These are phyloP conservation scores for Apostasia shenzhenica DNA, from an alignment of 106 monocot genomes.

Conservation along the genomic window DNA sequence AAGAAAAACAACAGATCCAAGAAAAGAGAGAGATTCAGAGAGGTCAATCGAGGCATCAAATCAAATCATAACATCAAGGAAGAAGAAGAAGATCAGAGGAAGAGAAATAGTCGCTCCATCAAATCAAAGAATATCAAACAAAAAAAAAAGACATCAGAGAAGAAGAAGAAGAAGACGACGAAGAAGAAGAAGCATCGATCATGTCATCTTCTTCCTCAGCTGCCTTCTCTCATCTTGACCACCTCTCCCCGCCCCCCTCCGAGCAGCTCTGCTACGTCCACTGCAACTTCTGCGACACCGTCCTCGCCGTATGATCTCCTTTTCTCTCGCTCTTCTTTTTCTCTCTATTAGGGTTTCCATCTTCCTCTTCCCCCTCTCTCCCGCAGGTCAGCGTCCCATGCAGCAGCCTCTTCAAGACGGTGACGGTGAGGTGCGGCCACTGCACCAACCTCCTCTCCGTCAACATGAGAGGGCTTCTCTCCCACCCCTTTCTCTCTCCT, in stretches of 20 bases:
- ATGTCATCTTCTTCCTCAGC: conserved; percentile 66
- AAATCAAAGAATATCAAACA: conserved; percentile 21
- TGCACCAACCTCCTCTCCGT: conserved; percentile 79
- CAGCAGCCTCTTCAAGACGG: conserved; percentile 77
- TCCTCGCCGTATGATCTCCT: conserved; percentile 45
- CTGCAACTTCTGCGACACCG: conserved; percentile 83
- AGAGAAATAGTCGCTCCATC: neutral
- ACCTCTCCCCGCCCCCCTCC: conserved; percentile 52
- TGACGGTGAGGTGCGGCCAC: conserved; percentile 79
- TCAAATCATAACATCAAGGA: conserved; percentile 9
- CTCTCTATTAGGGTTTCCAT: neutral
- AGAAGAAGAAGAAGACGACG: too few relatives aligned
- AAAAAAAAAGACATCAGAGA: neutral
- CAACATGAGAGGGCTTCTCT: conserved; percentile 64
- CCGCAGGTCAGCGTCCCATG: conserved; percentile 78
- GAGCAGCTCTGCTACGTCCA: conserved; percentile 94
- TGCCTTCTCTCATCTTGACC: conserved; percentile 60
- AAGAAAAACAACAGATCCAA: conserved; percentile 60
- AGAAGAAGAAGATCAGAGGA: too few relatives aligned
- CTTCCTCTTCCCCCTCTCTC: neutral
- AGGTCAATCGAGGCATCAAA: conserved; percentile 35
- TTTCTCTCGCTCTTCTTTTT: neutral
- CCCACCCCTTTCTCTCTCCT: conserved; percentile 25
- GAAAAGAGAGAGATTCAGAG: conserved; percentile 16
- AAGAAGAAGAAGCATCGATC: neutral